Base-by-base conservation (phyloP, 2,329 filamentous ascomycete genomes). In the Diaporthe destruens region DNA sequence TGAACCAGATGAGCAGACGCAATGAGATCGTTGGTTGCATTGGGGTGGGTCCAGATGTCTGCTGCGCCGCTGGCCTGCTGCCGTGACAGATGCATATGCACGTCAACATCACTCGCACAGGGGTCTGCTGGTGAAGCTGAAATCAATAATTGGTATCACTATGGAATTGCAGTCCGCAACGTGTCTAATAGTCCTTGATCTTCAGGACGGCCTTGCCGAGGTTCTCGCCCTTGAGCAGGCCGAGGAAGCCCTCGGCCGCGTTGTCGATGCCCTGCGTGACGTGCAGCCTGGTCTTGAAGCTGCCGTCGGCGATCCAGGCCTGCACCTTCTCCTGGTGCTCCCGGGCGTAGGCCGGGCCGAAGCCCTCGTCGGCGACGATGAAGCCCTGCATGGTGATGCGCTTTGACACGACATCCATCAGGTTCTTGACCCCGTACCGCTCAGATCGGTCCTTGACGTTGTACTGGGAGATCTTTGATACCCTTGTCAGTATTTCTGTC, bases 171-270 rank as follows among this genome's bases (percentile, higher is more conserved):
- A 20, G 6, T 6, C 3, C n/a, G 16, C 1, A 36, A 14, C 20
- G 20, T 1, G 59, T 51, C 56, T 66, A 74, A 11, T 63, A 74
- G 54, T 77, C 75, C 42, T 74, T 72, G 69, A 88, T 81, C 85
- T 94, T 93, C 78, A 96, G 79, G 29, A 96, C 88, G 20, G 94
- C 93, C 88, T 97, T 97, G 77, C 94, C 94, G 82, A 95, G 93
- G 85, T 97, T 97, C 82, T 93, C 88, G 61, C 94, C 94, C 78
- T 89, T 81, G 70, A 96, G 86, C 85, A 97, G 91, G 16, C 90
- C 93, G 16, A 96, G 82, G 74, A 97, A 86, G 0, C 92, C 94
- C 71, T 95, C 89, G 7, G 90, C 85, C 0, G 91, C 92, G 74
- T 93, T 91, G 74, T 97, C 94, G 73, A 97, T 95, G 25, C 94